Evolutionary conservation across 257 asterid genomes (phyloP).

Genomic region (Penstemon eatonii): DNA sequence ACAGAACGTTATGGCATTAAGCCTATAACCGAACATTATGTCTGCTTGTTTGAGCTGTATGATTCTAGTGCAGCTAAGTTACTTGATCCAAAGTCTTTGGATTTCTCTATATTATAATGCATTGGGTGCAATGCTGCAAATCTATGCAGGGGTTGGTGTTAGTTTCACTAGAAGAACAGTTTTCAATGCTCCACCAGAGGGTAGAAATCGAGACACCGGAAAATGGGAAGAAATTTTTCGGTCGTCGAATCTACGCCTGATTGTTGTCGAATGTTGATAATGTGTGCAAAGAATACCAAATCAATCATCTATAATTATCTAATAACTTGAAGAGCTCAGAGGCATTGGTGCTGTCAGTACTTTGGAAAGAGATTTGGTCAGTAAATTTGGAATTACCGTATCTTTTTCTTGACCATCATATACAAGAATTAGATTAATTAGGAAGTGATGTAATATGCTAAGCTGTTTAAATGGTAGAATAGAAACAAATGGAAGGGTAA

Average conservation of each 20-base stretch:
- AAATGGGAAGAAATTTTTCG: neutral
- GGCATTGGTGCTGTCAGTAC: conserved; percentile 6
- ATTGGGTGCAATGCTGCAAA: neutral
- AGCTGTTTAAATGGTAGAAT: neutral
- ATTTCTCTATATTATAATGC: conserved; percentile 3
- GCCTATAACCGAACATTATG: conserved; percentile 39
- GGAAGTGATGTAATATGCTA: neutral
- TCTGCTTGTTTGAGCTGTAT: conserved; percentile 37
- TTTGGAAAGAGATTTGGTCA: conserved; percentile 14
- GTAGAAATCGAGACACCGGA: neutral
- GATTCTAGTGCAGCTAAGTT: conserved; percentile 27
- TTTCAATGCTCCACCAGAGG: neutral
- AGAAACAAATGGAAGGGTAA: neutral
- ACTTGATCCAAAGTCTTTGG: conserved; percentile 16
- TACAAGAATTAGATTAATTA: neutral
- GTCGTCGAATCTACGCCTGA: neutral
- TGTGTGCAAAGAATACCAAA: neutral
- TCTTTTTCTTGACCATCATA: conserved; percentile 17
- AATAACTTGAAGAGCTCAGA: neutral
- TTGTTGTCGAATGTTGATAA: neutral
- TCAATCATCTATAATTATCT: neutral
- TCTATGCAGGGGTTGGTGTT: neutral
- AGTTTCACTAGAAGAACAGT: neutral
- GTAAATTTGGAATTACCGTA: neutral
- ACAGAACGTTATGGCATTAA: conserved; percentile 36